Base-by-base conservation (phyloP, 2,329 filamentous ascomycete genomes). In the Dothistroma pini region DNA sequence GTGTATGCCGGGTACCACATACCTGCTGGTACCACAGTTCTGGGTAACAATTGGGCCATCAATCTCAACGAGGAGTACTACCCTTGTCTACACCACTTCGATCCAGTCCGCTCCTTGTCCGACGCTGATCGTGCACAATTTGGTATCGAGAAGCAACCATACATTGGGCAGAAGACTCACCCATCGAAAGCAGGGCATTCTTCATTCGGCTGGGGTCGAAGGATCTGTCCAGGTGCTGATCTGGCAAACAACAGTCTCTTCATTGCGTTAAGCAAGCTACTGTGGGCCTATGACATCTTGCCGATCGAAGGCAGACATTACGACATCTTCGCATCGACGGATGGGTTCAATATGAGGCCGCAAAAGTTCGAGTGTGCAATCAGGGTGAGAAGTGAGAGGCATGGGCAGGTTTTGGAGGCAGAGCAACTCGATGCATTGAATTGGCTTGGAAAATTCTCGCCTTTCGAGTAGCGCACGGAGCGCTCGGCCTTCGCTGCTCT, bases 241-340 rank as follows among this genome's bases (percentile, higher is more conserved):
- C n/a, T 64, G 7, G 62, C 62, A 75, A 78, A 80, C 47, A 79
- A 81, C 0, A 83, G 77, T 0, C 75, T 85, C 25, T 77, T 70
- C 65, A 70, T 73, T 53, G 72, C 73, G 11, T 47, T 74, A 11
- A 69, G 69, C 6, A 69, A 69, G 19, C 29, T 76, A 19, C 63
- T 87, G 0, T 86, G 84, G 84, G 72, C 71, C 0, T 76, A 74
- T 55, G 70, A 77, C 44, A 72, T 78, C 32, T 14, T 57, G 59
- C 69, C 72, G 0, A 62, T 68, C 4, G 65, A 72, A 34, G 75
- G 72, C n/a, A 21, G 34, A 49, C 16, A 54, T 47, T 77, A 78
- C 58, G 75, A 77, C 56, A 75, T 70, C 12, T 75, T 77, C 63
- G 72, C 70, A 14, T 78, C 77, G 55, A 78, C 75, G 1, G 75